phyloP scores from a whole-genome alignment of 805 yeast species.

The Candida ortonii region DNA sequence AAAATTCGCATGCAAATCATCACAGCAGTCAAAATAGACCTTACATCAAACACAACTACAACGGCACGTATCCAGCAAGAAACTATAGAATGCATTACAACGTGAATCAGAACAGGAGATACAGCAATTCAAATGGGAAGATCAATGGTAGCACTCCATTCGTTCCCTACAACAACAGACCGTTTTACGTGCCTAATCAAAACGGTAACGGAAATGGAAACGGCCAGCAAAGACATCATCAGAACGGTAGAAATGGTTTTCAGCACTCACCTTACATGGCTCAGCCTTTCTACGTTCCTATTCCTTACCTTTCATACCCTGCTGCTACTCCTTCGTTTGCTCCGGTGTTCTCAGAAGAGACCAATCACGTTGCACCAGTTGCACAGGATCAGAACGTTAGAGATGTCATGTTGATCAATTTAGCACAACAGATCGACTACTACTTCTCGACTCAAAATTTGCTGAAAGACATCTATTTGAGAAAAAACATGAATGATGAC shows the following conservation, averaged over 20 bases:
- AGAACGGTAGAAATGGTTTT: conserved; percentile 18
- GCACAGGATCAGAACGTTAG: conserved; percentile 21
- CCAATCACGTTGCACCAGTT: conserved; percentile 18
- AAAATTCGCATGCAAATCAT: no score
- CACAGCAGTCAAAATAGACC: conserved; percentile 13
- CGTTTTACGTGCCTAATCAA: conserved; percentile 22
- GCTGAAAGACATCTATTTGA: conserved; percentile 76
- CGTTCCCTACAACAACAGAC: conserved; percentile 24
- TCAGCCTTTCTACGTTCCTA: conserved; percentile 24
- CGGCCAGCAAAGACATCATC: conserved; percentile 17
- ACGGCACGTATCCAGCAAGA: conserved; percentile 22
- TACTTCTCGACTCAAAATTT: conserved; percentile 87
- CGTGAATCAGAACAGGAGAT: conserved; percentile 20
- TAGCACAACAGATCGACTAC: conserved; percentile 72
- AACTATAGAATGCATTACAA: conserved; percentile 21
- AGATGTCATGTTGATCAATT: conserved; percentile 21
- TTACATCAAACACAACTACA: conserved; percentile 14
- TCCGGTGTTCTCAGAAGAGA: conserved; percentile 19
- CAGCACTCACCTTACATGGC: conserved; percentile 24
- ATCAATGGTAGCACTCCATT: conserved; percentile 20
- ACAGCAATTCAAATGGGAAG: conserved; percentile 23
- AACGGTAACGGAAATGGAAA: conserved; percentile 19
- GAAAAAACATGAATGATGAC: conserved; percentile 73
- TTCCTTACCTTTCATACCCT: conserved; percentile 25
- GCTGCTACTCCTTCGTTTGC: conserved; percentile 17